Base-by-base conservation (phyloP, 495 filamentous ascomycete genomes). In the Lophiostoma macrostomum region DNA sequence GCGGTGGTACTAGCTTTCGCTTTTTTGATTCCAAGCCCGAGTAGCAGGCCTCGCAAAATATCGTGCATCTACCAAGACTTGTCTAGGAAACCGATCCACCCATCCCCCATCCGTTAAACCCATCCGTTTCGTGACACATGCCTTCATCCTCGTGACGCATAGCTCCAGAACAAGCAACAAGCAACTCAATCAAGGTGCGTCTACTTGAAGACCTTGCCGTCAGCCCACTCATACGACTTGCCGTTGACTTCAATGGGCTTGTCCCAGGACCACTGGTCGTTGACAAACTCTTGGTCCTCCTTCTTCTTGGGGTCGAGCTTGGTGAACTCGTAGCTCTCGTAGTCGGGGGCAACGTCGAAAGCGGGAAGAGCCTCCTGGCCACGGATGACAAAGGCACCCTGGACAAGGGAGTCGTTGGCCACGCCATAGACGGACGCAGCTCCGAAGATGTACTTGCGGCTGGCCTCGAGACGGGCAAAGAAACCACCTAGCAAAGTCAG, bases 141-240 rank as follows among this genome's bases (percentile, higher is more conserved):
- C 34, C 6, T 5, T 37, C 34, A 37, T 37, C 34, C n/a, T 6
- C 7, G 20, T 14, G 13, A 37, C 34, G n/a, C 34, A 37, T 37
- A 18, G 20, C n/a, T 37, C 20, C 20, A 14, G 7, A 32, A 37
- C 20, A 5, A 5, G 6, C 34, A 6, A 5, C n/a, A 37, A 37
- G 29, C 12, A 45, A 23, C 19, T 18, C 18, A 14, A 13, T 23
- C 7, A 42, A 22, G 7, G 7, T 5, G 14, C 38, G 7, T 48
- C 79, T 93, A 98, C 85, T 97, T 98, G 85, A 97, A 97, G 70
- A 96, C 89, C 81, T 99, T 95, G 66, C 94, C 94, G 62, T 90
- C 87, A 67, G 84, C 86, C 76, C 72, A 80, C 54, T 75, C 69
- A 64, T 80, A 90, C 69, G 80, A 82, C 84, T 97, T 94, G 74